These are phyloP conservation scores for Candida odintsovae DNA, from an alignment of 805 yeast species.

Conservation along the genomic window DNA sequence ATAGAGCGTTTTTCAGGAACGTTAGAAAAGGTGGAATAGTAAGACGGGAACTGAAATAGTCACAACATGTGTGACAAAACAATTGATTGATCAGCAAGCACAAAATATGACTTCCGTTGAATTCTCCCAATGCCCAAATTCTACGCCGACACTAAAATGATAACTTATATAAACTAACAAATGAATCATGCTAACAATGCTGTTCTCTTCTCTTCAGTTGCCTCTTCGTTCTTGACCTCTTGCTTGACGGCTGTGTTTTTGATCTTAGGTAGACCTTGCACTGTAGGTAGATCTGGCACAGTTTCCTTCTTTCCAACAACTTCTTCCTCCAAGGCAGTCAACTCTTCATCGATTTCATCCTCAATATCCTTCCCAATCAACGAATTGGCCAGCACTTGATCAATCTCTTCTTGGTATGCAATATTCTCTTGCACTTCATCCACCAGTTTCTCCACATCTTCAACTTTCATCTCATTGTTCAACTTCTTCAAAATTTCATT, in stretches of 20 bases:
- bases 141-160: neutral
- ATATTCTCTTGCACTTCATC: slow-evolving; percentile 83
- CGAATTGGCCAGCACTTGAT: slow-evolving; percentile 41
- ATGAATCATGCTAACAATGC: slow-evolving; percentile 2
- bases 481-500: slow-evolving; percentile 67
- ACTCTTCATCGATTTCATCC: slow-evolving; percentile 92
- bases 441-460: slow-evolving; percentile 73
- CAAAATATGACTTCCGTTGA: no score
- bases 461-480: slow-evolving; percentile 72
- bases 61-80: no score
- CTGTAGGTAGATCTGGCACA: slow-evolving; percentile 3
- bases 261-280: slow-evolving; percentile 3
- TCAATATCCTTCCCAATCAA: slow-evolving; percentile 42
- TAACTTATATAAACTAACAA: neutral
- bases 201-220: neutral
- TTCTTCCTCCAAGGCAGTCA: slow-evolving; percentile 83
- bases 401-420: slow-evolving; percentile 69
- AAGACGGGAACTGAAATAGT: no score
- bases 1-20: no score
- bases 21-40: no score
- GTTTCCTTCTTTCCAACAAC: slow-evolving; percentile 37
- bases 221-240: neutral
- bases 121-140: no score
- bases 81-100: no score
- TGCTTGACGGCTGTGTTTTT: neutral